Conservation (phyloP, 768 basidiomycete genomes). For the Kwoniella dendrophila region DNA sequence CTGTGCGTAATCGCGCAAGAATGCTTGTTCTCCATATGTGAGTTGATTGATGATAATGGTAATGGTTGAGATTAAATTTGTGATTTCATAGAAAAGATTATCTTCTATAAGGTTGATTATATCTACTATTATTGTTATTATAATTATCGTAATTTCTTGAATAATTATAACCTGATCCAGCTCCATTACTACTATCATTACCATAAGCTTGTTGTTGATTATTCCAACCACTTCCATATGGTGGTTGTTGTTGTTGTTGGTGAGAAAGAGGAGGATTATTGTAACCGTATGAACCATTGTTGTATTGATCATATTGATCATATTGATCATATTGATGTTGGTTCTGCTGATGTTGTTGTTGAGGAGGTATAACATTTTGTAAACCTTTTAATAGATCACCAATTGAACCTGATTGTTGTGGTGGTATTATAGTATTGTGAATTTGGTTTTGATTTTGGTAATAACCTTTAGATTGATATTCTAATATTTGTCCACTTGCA, state of each 20-base stretch:
- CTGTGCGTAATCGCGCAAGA: too few relatives aligned
- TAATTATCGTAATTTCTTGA: constrained; percentile 8
- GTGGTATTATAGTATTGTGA: background rate
- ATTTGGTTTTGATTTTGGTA: background rate
- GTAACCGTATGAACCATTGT: constrained; percentile 8
- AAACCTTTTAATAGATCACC: constrained; percentile 9
- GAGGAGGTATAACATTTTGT: constrained; percentile 1
- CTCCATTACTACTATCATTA: too few relatives aligned
- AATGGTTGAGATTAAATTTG: too few relatives aligned
- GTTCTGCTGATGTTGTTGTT: background rate
- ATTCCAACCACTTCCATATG: background rate
- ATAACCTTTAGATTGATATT: constrained; percentile 8
- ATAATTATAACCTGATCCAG: background rate
- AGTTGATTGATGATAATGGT: too few relatives aligned
- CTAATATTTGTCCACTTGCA: constrained; percentile 2
- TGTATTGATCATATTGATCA: background rate
- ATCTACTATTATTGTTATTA: background rate
- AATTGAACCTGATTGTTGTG: constrained; percentile 1
- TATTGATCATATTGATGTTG: background rate
- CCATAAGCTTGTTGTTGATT: background rate
- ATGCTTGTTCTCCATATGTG: too few relatives aligned
- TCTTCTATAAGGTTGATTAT: too few relatives aligned
- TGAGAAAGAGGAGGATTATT: constrained; percentile 1
- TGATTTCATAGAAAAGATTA: too few relatives aligned
- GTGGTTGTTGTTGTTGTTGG: background rate